A percentile compares a stretch with the other conserved stretches of the same genome.
phyloP scores from a whole-genome alignment of 164 flowering plant genomes.

The Tetrastigma voinierianum region DNA sequence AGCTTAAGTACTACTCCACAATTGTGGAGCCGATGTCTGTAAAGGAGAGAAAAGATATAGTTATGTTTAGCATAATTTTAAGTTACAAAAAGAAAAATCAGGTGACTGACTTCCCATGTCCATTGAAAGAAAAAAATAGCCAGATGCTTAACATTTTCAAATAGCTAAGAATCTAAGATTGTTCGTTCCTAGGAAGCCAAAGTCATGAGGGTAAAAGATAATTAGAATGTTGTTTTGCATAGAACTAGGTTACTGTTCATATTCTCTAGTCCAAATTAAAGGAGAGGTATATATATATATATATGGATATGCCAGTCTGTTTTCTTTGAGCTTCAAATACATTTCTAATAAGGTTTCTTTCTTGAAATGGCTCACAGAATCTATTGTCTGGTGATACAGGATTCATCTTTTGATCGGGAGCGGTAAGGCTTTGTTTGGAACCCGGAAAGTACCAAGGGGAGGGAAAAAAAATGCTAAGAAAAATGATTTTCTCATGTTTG shows the following conservation, averaged over 20 bases:
- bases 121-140: not conserved
- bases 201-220: not conserved
- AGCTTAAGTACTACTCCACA: no score
- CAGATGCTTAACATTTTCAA: not conserved
- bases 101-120: not conserved
- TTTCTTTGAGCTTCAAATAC: not conserved
- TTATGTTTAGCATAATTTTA: no score
- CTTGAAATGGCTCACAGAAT: not conserved
- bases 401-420: conserved; percentile 14
- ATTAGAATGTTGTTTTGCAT: not conserved
- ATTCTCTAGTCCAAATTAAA: not conserved
- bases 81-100: not conserved
- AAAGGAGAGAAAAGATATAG: not conserved
- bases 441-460: no score
- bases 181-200: not conserved
- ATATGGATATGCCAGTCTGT: no score
- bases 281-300: no score
- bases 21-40: no score
- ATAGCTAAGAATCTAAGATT: not conserved
- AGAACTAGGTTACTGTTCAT: not conserved
- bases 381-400: conserved; percentile 8
- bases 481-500: no score
- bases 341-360: not conserved
- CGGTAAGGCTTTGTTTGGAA: no score
- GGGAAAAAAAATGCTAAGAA: no score